phyloP scores from a whole-genome alignment of 192 early-diverging fungal genomes.

The Haplosporangium gracile region DNA sequence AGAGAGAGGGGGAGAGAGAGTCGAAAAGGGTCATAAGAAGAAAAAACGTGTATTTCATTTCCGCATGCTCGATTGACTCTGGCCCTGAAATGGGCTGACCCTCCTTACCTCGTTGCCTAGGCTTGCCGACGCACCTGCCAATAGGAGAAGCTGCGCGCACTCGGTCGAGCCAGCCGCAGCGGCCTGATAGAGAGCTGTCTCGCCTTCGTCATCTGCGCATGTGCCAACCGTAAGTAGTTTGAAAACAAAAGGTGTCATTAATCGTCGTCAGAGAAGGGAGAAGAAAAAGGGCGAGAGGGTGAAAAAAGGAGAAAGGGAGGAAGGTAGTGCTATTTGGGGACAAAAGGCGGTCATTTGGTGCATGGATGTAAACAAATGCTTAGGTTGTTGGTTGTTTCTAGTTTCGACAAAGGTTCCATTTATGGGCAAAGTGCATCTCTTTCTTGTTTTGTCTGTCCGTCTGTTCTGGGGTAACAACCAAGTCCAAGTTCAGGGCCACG shows the following conservation, averaged over 20 bases:
- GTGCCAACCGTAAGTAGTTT: constrained; percentile 5
- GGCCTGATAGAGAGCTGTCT: constrained; percentile 60
- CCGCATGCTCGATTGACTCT: neutral
- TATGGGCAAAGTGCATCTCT: neutral
- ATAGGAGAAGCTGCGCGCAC: constrained; percentile 53
- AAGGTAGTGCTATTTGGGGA: neutral
- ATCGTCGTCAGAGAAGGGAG: neutral
- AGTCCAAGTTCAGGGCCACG: neutral
- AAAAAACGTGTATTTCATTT: constrained; percentile 7
- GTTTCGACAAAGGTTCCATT: neutral
- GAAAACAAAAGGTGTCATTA: constrained; percentile 2
- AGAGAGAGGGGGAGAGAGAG: neutral
- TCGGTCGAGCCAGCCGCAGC: constrained; percentile 50
- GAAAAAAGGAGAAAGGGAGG: neutral
- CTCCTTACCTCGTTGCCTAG: constrained; percentile 55
- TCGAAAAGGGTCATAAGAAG: neutral
- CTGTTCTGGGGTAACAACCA: neutral
- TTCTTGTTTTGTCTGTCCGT: too few species aligned
- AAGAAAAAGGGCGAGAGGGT: neutral
- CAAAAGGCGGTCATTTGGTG: neutral
- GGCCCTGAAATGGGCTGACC: neutral
- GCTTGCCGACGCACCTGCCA: constrained; percentile 45
- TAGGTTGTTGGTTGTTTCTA: neutral
- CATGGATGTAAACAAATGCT: constrained; percentile 2
- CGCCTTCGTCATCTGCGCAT: constrained; percentile 58